A percentile compares a stretch with the other conserved stretches of the same genome.
These are phyloP conservation scores for Teratosphaeria destructans DNA, from an alignment of 2,329 filamentous ascomycete genomes.

Conservation along the genomic window DNA sequence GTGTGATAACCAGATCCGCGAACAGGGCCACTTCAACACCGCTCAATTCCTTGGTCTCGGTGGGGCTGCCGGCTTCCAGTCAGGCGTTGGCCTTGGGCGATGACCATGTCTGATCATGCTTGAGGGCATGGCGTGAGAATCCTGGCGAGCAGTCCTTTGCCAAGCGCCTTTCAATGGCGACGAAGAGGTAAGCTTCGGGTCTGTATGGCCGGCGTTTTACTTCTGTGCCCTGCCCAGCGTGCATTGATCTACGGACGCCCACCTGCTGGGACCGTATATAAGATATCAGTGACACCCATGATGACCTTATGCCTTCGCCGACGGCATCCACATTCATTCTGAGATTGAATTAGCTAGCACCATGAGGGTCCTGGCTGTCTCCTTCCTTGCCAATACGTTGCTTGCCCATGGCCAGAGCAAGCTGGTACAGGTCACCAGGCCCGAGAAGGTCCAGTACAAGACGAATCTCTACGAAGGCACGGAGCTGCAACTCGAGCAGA, in stretches of 20 bases:
- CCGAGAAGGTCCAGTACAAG: constrained; percentile 5
- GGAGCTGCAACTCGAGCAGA: constrained; percentile 15
- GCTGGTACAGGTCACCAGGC: not conserved
- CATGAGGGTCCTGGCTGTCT: not conserved
- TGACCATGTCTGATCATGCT: not conserved
- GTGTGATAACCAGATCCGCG: not conserved
- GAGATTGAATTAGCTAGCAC: not conserved
- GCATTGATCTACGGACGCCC: not conserved
- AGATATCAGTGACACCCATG: not conserved
- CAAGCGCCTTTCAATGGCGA: not conserved
- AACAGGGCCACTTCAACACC: not conserved
- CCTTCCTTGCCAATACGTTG: not conserved
- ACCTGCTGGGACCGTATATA: not conserved
- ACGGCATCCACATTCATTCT: not conserved
- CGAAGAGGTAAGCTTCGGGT: not conserved
- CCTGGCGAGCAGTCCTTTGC: not conserved
- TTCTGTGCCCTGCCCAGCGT: not conserved
- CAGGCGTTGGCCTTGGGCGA: not conserved
- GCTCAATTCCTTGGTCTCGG: not conserved
- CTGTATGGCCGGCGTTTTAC: not conserved
- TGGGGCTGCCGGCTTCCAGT: not conserved
- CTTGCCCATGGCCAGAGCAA: not conserved
- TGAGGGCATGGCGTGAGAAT: not conserved
- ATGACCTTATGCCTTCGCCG: not conserved
- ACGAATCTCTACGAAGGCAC: constrained; percentile 20